A percentile compares a stretch with the other conserved stretches of the same genome.
Evolutionary conservation across 148 eudicot species (phyloP).

Genomic region (Rhododendron kiyosumense): DNA sequence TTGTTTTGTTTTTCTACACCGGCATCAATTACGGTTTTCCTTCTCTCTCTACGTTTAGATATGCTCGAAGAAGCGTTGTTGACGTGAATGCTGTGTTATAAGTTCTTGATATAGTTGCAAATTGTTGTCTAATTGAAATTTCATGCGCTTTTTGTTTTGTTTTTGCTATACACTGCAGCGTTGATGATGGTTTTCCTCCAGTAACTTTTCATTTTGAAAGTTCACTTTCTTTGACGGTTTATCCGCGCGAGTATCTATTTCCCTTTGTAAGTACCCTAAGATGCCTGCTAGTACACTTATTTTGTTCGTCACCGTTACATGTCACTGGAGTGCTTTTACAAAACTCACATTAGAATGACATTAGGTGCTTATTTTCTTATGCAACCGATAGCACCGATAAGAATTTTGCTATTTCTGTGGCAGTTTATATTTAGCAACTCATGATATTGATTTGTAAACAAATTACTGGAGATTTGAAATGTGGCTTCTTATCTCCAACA

Average conservation of each 20-base stretch:
- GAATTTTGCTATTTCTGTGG: neutral
- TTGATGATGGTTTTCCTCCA: conserved; percentile 86
- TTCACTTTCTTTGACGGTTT: conserved; percentile 61
- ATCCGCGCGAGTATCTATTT: conserved; percentile 78
- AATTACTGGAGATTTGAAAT: neutral
- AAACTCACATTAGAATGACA: neutral
- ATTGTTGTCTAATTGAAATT: neutral
- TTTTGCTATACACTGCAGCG: conserved; percentile 38
- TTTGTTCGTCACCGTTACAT: neutral
- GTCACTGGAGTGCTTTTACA: neutral
- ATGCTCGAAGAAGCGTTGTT: neutral
- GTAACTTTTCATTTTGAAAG: conserved; percentile 65
- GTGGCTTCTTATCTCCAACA: neutral
- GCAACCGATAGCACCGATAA: neutral
- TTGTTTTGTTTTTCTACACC: conserved; percentile 5
- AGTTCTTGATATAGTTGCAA: neutral
- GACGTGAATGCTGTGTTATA: neutral
- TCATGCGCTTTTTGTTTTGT: neutral
- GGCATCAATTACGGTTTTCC: conserved; percentile 28
- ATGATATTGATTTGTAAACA: neutral
- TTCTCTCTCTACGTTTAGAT: neutral
- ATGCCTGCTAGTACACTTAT: neutral
- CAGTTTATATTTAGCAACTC: neutral
- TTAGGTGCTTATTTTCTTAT: neutral
- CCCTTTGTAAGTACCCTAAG: conserved; percentile 63